Percentiles rank a stretch among this genome's conserved stretches.
phyloP scores from a whole-genome alignment of 2,329 filamentous ascomycete species.

The Xylaria sp. region DNA sequence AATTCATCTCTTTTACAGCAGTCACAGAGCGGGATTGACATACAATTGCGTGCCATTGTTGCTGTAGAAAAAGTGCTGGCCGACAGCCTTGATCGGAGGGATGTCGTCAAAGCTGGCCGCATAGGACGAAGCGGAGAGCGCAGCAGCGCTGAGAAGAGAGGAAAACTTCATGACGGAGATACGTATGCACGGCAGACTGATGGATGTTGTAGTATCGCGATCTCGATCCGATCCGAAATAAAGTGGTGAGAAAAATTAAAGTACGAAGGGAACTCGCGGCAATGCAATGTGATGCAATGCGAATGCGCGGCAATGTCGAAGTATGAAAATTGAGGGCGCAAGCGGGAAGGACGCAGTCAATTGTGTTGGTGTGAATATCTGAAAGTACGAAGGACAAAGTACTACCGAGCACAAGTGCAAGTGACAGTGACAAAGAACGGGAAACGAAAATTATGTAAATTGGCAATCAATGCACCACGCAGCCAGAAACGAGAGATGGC shows the following conservation, averaged over 20 bases:
- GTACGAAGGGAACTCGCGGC: too few relatives aligned
- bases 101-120: slow-evolving; percentile 31
- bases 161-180: slow-evolving; percentile 27
- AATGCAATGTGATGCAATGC: background rate
- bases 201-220: background rate
- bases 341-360: background rate
- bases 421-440: background rate
- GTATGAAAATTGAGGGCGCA: background rate
- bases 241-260: background rate
- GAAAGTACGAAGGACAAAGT: too few relatives aligned
- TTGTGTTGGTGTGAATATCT: too few relatives aligned
- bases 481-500: background rate
- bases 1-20: background rate
- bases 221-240: background rate
- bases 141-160: slow-evolving; percentile 26
- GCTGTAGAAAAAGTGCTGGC: slow-evolving; percentile 35
- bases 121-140: slow-evolving; percentile 24
- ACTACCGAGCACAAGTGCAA: background rate
- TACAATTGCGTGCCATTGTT: slow-evolving; percentile 67
- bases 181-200: background rate
- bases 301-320: background rate
- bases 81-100: slow-evolving; percentile 28
- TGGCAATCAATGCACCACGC: background rate
- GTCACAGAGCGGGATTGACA: background rate
- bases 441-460: background rate